Evolutionary conservation across 371 early-diverging fungal species (phyloP), one percentile per base, ranked within the genome.

Genomic region (Phascolomyces articulosus): DNA sequence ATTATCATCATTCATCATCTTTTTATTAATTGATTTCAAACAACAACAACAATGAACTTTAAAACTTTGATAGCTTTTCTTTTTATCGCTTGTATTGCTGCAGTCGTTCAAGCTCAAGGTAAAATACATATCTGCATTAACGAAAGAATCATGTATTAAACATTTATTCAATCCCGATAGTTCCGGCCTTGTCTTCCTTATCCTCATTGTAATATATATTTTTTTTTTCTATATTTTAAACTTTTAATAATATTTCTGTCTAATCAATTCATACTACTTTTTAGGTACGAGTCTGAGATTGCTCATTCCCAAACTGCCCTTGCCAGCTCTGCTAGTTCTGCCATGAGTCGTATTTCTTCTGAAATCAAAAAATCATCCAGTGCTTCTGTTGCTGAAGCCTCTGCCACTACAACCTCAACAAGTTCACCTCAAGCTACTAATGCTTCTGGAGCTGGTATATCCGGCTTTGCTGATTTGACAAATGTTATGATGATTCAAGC

Each of bases 311-410:
- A 13, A 27, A 55, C 63, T 0, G 8, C 10, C 15, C 44, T 28
- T 15, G 41, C 64, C n/a, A 28, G 38, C 7, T 71, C 71, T 59
- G 71, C 72, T 41, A 10, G 27, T 3, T 71, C 72, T 56, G 72
- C 72, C 40, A 60, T 62, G n/a, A 63, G 64, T 15, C 72, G 72
- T 72, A 63, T 72, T 20, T 67, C 70, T 27, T 41, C 73, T 41
- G 65, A 54, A 23, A 27, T 63, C 38, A 11, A 41, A 4, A 48
- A 47, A 23, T 55, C 44, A 40, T 53, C 56, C 31, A 55, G 34
- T 64, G 48, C 40, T 16, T 40, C 57, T 8, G 54, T 9, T 41
- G 49, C 44, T 38, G 38, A 18, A 23, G 23, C 20, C 7, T 24
- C 51, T 24, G 11, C 55, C 1, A 63, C 40, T 24, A 56, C 64